Conservation (phyloP, 2,329 filamentous ascomycete genomes). For the Fusarium secorum region DNA sequence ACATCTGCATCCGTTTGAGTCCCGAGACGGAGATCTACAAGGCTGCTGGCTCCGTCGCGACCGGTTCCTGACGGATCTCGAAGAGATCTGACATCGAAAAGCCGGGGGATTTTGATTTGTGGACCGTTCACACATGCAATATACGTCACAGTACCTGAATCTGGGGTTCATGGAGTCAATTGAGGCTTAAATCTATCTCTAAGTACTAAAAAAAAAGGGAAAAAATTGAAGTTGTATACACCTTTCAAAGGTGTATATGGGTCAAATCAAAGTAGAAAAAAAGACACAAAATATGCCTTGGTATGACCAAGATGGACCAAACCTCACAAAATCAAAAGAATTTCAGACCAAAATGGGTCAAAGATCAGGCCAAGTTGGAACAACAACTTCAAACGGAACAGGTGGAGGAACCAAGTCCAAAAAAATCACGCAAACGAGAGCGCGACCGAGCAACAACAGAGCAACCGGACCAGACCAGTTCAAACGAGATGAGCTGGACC, state of each 20-base stretch:
- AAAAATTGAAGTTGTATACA: background rate
- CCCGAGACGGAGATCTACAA: constrained; percentile 21
- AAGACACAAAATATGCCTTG: background rate
- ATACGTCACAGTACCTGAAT: constrained; percentile 30
- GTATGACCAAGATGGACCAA: constrained; percentile 5
- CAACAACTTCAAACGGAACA: background rate
- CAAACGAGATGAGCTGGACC: constrained; percentile 8
- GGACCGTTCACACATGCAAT: constrained; percentile 31
- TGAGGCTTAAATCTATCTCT: background rate
- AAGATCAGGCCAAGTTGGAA: background rate
- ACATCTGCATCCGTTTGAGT: constrained; percentile 15
- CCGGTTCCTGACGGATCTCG: constrained; percentile 17
- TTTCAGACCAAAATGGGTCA: background rate
- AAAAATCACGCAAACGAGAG: constrained; percentile 5
- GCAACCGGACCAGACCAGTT: constrained; percentile 9
- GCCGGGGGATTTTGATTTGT: constrained; percentile 29
- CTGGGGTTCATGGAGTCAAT: constrained; percentile 19
- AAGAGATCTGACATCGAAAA: constrained; percentile 17
- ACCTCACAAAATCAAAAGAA: background rate
- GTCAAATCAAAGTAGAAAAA: background rate
- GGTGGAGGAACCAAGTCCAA: background rate
- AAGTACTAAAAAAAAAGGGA: background rate
- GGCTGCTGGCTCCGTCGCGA: constrained; percentile 24
- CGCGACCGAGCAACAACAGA: constrained; percentile 22
- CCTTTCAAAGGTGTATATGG: background rate